Evolutionary conservation across 2,329 filamentous ascomycete species (phyloP), one percentile per base, ranked within the genome.

Genomic region (Capronia coronata): DNA sequence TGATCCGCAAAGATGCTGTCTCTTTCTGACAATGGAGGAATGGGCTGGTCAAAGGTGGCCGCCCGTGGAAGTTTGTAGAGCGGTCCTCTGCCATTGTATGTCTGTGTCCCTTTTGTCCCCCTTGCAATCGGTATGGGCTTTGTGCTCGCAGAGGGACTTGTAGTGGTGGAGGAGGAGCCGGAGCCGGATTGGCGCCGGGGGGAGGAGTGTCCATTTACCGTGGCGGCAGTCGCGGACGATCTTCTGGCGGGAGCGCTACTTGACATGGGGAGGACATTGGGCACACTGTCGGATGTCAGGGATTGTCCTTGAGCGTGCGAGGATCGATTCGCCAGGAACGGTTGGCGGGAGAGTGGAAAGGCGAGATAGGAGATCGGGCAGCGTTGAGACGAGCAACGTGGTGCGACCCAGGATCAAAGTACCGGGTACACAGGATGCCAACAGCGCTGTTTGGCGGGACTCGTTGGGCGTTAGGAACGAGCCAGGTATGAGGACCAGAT

Each of bases 1-100:
- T 78, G 77, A 27, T 78, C 81, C 45, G 79, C 78, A 61, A 81
- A 82, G 63, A 82, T 82, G 65, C 75, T 79, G 64, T 82, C 79
- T 59, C 79, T 68, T 64, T 82, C 79, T 21, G 77, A 78, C 55
- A 82, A 68, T 65, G 77, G 77, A 41, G 77, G 76, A 23, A 62
- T 64, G 42, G 68, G 60, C 13, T 58, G 48, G 35, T 52, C 55
- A 52, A 53, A 57, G 27, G 52, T 49, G 27, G 52, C 41, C 44
- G 59, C 41, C 35, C 56, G 38, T 14, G 35, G 45, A 23, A 52
- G 30, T n/a, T 50, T 55, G 48, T 53, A 37, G 29, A 41, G 34
- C 21, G 51, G 38, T 29, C 46, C 27, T 46, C 41, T 49, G 43
- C 34, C 47, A 51, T 55, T 55, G 50, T 52, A 53, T 49, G 46